Base-by-base conservation (phyloP, 1,284 basidiomycete genomes). In the Lentinus polychrous region DNA sequence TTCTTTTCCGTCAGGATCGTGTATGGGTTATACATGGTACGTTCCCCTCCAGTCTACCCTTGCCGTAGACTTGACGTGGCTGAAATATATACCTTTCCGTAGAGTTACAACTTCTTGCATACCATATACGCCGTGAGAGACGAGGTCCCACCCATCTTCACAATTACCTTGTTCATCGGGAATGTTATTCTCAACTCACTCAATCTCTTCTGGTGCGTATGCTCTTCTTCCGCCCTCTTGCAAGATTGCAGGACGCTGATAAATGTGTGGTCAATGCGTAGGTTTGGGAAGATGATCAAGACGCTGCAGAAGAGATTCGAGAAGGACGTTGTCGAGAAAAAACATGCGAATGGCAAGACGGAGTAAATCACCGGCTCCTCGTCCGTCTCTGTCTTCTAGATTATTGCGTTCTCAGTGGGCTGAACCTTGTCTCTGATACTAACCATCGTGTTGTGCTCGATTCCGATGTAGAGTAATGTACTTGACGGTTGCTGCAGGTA, bases 201-300 rank as follows among this genome's bases (percentile, higher is more conserved):
- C 22, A 90, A 89, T 61, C 75, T 78, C 69, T 71, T 83, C 57
- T 90, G 86, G 86, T 89, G 49, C 41, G 77, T 65, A 14, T 12
- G 20, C 12, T 40, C 18, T 12, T 24, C 31, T 11, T 33, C 18
- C 24, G 20, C 18, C n/a, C 10, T 33, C 15, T 34, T 33, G 23
- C 27, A 27, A 31, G 27, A 1, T 17, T 31, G 8, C n/a, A n/a
- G n/a, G n/a, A n/a, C n/a, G n/a, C n/a, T n/a, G n/a, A n/a, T n/a
- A n/a, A n/a, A n/a, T 11, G 7, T 18, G 38, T 24, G 34, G n/a
- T n/a, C n/a, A n/a, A n/a, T n/a, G 8, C 12, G 38, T 40, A 86
- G 84, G 83, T 80, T 86, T 60, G 68, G 61, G 42, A 84, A 83
- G 59, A 87, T 86, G 79, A 73, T 86, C 46, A 53, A 59, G 42